phyloP scores from a whole-genome alignment of 2,329 filamentous ascomycete genomes.

The Exutisphaerella laricina region DNA sequence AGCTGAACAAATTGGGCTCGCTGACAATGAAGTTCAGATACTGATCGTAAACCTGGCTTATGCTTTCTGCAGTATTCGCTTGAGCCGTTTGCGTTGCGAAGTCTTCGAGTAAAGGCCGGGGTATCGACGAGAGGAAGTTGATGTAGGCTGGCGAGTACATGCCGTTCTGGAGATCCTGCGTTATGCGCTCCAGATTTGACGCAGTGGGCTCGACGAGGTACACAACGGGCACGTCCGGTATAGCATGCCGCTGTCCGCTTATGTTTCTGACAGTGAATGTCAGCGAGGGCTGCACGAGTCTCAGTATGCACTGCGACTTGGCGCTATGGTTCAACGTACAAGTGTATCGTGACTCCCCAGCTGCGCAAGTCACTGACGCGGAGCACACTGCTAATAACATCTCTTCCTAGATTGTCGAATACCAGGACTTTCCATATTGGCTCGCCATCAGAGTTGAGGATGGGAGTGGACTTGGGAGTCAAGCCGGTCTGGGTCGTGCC shows the following conservation, averaged over 20 bases:
- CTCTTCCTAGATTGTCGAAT: constrained; percentile 84
- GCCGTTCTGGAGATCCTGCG: constrained; percentile 75
- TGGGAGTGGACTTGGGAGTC: constrained; percentile 65
- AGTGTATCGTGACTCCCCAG: constrained; percentile 94
- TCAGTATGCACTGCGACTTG: constrained; percentile 24
- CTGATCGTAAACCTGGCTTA: constrained; percentile 91
- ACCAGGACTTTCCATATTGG: constrained; percentile 98
- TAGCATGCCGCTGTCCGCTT: constrained; percentile 73
- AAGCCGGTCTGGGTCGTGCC: constrained; percentile 55
- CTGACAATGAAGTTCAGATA: constrained; percentile 97
- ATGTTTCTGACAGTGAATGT: constrained; percentile 57
- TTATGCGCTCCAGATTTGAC: constrained; percentile 75
- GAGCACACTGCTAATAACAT: constrained; percentile 95
- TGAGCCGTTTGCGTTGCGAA: constrained; percentile 84
- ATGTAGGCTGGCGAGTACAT: constrained; percentile 92
- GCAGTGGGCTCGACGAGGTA: constrained; percentile 90
- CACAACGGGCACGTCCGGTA: constrained; percentile 92
- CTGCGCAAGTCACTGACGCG: constrained; percentile 86
- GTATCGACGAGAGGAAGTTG: constrained; percentile 93
- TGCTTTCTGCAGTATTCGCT: constrained; percentile 78
- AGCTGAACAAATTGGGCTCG: constrained; percentile 89
- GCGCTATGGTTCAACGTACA: constrained; percentile 51
- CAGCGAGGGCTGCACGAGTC: constrained; percentile 28
- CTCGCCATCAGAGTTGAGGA: constrained; percentile 79
- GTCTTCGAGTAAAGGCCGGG: constrained; percentile 84